phyloP scores from a whole-genome alignment of 1,284 basidiomycete species.

The Moesziomyces antarcticus region DNA sequence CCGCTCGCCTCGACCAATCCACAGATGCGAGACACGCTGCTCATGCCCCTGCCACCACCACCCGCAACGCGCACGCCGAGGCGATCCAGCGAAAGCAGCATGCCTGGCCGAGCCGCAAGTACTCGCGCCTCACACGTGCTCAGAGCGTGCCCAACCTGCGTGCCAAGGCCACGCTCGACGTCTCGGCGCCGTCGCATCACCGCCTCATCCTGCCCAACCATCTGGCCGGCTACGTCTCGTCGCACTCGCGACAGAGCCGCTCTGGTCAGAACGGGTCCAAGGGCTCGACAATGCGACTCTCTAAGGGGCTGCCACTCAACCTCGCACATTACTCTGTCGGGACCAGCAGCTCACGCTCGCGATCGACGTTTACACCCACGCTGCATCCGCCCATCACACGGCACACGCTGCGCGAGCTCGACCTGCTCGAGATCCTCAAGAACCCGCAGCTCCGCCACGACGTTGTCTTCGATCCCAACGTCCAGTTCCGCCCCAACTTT shows the following conservation, averaged over 20 bases:
- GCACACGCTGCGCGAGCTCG: constrained; percentile 83
- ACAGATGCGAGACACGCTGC: neutral
- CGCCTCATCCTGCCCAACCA: constrained; percentile 43
- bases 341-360: constrained; percentile 24
- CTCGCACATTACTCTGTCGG: constrained; percentile 15
- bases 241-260: constrained; percentile 22
- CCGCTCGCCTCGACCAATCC: neutral
- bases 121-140: constrained; percentile 35
- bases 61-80: neutral
- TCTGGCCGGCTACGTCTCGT: constrained; percentile 32
- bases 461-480: constrained; percentile 77
- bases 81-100: constrained; percentile 24
- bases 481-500: constrained; percentile 69
- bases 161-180: constrained; percentile 43
- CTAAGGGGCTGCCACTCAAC: constrained; percentile 21
- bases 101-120: constrained; percentile 8
- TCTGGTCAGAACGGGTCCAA: constrained; percentile 6
- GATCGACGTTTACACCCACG: constrained; percentile 70
- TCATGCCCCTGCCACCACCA: neutral
- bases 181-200: constrained; percentile 28
- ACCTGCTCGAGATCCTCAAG: constrained; percentile 83
- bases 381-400: constrained; percentile 82
- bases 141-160: constrained; percentile 52
- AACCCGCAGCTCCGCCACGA: constrained; percentile 93
- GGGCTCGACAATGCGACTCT: constrained; percentile 4